Evolutionary conservation across 768 basidiomycete species (phyloP), one percentile per base, ranked within the genome.

Genomic region (Cyathus striatus): DNA sequence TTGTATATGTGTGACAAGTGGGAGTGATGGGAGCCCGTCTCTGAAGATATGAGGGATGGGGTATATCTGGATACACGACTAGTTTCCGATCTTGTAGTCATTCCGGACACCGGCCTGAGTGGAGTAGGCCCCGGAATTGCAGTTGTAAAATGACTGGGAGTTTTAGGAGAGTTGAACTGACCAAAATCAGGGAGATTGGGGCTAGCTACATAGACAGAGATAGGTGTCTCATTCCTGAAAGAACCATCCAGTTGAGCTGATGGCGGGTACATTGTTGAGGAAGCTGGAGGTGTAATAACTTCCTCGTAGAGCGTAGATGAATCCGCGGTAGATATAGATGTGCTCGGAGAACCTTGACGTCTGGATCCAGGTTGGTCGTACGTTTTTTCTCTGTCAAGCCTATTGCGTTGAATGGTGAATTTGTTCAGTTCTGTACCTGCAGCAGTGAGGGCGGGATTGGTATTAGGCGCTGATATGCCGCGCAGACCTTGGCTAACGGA

Each of bases 381-480:
- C 16, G 64, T 57, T 41, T 68, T 69, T 35, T 84, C 82, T 46
- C 80, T 64, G 42, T 84, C 86, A 20, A 60, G 57, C 54, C 67
- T 76, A 42, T 62, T 61, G 45, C 72, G 73, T 38, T 73, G 69
- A 53, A 78, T 59, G 18, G 73, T 67, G 55, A 72, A 77, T 50
- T 76, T 70, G 61, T 83, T 89, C 55, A 87, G 65, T 48, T 87
- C 85, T 7, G 83, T 81, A 27, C 88, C 89, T 50, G 77, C 69
- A 34, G 74, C 46, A 2, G 86, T 87, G 43, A 90, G 77, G 10
- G 81, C 79, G 5, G 88, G 88, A 54, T 91, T 91, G 20, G 88
- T 89, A 53, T 85, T 83, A 6, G 88, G 88, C 4, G 88, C 89
- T 23, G 86, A 90, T 49, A 91, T 90, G 38, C 73, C 75, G 57